Percentiles rank a stretch among this genome's conserved stretches.
phyloP scores from a whole-genome alignment of 148 eudicot species.

The Silene latifolia region DNA sequence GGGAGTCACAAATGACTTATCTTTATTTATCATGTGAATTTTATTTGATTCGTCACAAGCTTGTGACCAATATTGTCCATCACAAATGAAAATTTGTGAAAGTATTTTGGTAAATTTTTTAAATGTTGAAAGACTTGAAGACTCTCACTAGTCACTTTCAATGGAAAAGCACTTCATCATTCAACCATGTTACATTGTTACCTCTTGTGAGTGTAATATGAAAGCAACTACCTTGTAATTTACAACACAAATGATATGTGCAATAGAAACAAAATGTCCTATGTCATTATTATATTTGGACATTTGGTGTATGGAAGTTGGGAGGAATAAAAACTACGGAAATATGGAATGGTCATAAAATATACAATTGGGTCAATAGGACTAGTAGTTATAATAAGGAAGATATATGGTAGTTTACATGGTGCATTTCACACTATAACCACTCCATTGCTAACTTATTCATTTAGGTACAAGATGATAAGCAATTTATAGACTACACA shows the following conservation, averaged over 20 bases:
- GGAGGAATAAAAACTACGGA: no score
- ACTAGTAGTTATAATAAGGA: neutral
- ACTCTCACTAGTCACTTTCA: neutral
- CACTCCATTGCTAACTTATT: no score
- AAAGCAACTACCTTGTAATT: neutral
- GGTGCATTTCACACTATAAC: neutral
- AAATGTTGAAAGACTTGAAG: neutral
- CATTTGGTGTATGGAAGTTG: neutral
- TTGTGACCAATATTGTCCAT: no score
- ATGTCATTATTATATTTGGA: no score
- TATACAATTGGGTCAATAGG: neutral
- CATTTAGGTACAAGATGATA: neutral
- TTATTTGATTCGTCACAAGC: no score
- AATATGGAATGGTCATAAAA: no score
- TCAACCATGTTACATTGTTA: neutral
- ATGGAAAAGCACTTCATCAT: neutral
- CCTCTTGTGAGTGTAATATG: neutral
- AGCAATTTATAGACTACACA: no score
- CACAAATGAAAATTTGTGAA: no score
- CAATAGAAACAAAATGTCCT: no score
- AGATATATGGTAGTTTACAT: neutral
- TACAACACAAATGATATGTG: neutral
- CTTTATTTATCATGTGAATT: no score
- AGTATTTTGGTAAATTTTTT: neutral
- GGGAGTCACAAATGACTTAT: no score